Conservation (phyloP, 2,329 filamentous ascomycete species). For the Xylaria sp. region DNA sequence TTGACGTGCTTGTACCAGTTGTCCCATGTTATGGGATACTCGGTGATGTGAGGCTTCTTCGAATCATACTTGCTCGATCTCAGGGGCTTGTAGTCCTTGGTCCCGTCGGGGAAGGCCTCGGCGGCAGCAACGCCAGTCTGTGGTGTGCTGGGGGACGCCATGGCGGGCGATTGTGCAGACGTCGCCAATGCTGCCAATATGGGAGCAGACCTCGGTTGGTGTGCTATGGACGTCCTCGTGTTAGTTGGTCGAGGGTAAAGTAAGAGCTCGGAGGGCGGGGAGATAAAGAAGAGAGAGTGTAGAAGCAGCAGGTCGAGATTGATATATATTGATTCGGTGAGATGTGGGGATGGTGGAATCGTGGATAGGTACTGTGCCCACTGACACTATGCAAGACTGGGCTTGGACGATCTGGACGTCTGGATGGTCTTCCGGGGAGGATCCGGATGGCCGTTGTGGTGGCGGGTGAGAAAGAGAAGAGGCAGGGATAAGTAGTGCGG, state of each 20-base stretch:
- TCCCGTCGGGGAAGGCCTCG: constrained; percentile 55
- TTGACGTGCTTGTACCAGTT: constrained; percentile 96
- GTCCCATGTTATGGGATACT: constrained; percentile 78
- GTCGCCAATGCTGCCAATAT: constrained; percentile 49
- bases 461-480: constrained; percentile 5
- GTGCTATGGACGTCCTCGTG: constrained; percentile 30
- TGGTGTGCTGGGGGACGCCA: constrained; percentile 50
- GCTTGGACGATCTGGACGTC: background rate
- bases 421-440: background rate
- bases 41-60: constrained; percentile 87
- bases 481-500: background rate
- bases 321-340: constrained; percentile 34
- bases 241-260: constrained; percentile 32
- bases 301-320: constrained; percentile 23
- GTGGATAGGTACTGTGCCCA: constrained; percentile 16
- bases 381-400: background rate
- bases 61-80: constrained; percentile 59
- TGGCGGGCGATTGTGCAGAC: constrained; percentile 50
- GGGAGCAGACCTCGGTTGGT: constrained; percentile 36
- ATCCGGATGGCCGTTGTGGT: background rate
- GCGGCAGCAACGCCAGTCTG: constrained; percentile 59
- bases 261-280: constrained; percentile 11
- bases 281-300: constrained; percentile 7
- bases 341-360: constrained; percentile 20
- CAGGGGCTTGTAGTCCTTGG: constrained; percentile 58